phyloP scores from a whole-genome alignment of 768 basidiomycete species.

The Leccinum barrowsii region DNA sequence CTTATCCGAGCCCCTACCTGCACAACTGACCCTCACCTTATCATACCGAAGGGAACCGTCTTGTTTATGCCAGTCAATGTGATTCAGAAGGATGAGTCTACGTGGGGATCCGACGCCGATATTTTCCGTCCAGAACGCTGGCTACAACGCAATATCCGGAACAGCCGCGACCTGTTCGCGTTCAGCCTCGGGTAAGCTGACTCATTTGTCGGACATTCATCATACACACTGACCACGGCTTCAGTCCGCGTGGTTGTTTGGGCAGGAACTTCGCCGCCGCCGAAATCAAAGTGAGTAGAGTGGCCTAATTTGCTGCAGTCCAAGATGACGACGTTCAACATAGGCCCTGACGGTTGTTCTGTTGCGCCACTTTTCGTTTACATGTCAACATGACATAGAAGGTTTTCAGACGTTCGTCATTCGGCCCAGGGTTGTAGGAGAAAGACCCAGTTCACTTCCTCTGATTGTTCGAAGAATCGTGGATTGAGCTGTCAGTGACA shows the following conservation, averaged over 20 bases:
- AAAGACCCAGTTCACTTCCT: slow-evolving; percentile 54
- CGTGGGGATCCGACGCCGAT: slow-evolving; percentile 61
- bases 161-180: slow-evolving; percentile 46
- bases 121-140: slow-evolving; percentile 62
- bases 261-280: slow-evolving; percentile 55
- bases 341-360: slow-evolving; percentile 47
- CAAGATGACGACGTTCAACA: not conserved
- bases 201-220: not conserved
- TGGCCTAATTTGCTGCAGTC: slow-evolving; percentile 19
- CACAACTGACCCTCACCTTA: slow-evolving; percentile 38
- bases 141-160: slow-evolving; percentile 41
- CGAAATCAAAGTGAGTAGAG: slow-evolving; percentile 52
- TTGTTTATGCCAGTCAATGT: slow-evolving; percentile 55
- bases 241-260: slow-evolving; percentile 57
- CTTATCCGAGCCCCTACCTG: slow-evolving; percentile 48
- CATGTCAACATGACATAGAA: slow-evolving; percentile 50
- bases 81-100: slow-evolving; percentile 46
- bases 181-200: slow-evolving; percentile 54
- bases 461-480: slow-evolving; percentile 39
- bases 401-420: slow-evolving; percentile 65
- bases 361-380: slow-evolving; percentile 52
- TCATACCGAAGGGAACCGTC: slow-evolving; percentile 56
- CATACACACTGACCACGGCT: slow-evolving; percentile 11
- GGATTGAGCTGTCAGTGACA: slow-evolving; percentile 10
- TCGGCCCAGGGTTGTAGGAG: slow-evolving; percentile 52